A percentile compares a stretch with the other conserved stretches of the same genome.
Evolutionary conservation across 2,329 filamentous ascomycete genomes (phyloP).

Genomic region (Arachnomyces sp.): DNA sequence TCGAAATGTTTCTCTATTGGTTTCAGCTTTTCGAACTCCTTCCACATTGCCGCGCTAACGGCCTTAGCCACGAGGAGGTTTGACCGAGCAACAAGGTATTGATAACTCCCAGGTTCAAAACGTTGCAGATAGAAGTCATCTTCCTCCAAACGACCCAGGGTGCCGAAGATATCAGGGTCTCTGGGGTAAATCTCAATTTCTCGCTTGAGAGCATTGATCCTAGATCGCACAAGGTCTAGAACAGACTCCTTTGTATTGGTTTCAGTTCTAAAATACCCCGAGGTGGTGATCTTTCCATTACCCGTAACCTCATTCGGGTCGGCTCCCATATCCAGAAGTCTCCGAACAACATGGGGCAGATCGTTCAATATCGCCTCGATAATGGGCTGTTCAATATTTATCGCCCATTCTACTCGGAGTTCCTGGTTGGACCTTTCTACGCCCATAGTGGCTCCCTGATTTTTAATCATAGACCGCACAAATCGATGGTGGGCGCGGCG

Average conservation of each 20-base stretch:
- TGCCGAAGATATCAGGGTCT: conserved; percentile 18
- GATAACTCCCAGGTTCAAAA: conserved; percentile 50
- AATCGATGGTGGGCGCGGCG: no score
- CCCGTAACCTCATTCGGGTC: conserved; percentile 54
- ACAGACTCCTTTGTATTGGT: conserved; percentile 30
- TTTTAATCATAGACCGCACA: conserved; percentile 36
- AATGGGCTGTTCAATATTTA: conserved; percentile 42
- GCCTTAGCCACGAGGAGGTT: conserved; percentile 37
- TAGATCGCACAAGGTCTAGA: conserved; percentile 52
- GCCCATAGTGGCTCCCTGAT: conserved; percentile 44
- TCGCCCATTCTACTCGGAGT: conserved; percentile 47
- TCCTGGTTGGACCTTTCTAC: conserved; percentile 49
- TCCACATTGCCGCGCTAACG: conserved; percentile 32
- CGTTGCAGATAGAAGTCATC: conserved; percentile 44
- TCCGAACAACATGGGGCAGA: conserved; percentile 30
- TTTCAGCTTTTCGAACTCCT: conserved; percentile 30
- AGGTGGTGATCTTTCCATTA: conserved; percentile 18
- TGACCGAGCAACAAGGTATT: conserved; percentile 14
- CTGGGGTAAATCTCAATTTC: conserved; percentile 9
- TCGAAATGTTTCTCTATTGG: conserved; percentile 22
- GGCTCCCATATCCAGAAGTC: conserved; percentile 55
- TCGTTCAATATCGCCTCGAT: conserved; percentile 18
- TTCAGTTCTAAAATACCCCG: conserved; percentile 1
- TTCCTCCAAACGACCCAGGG: conserved; percentile 19
- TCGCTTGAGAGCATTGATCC: conserved; percentile 42